Base-by-base conservation (phyloP, 2,329 filamentous ascomycete species). In the Ophiostoma tasmaniense region DNA sequence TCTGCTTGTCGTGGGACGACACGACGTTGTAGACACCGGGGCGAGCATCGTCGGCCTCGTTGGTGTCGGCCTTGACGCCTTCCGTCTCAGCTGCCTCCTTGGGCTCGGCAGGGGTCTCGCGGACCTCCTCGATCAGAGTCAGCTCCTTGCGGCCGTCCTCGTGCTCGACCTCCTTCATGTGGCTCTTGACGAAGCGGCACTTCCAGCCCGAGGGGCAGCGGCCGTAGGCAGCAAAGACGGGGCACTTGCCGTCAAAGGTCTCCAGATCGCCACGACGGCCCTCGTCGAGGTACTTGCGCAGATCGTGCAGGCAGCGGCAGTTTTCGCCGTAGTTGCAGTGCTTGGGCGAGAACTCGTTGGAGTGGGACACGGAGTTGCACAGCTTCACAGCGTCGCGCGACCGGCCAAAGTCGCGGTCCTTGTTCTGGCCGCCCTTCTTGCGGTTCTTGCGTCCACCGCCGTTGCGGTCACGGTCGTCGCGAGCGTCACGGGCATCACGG, bases 191-290 rank as follows among this genome's bases (percentile, higher is more conserved):
- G 76, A 97, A 96, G 28, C 94, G 90, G 77, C 95, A 99, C 77
- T 94, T 96, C 93, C 94, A 99, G 6, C 95, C 95, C 17, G 90
- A 87, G 66, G 86, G 84, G 75, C 95, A 99, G 71, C 83, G 87
- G 14, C 93, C 93, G 72, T 89, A 86, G 20, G 83, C 82, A 73
- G 91, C 89, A 78, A 88, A 97, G 10, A 96, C 85, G 0, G 93
- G 94, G 75, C 95, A 99, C 71, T 89, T 83, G 7, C 91, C 90
- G 59, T 83, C 84, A 74, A 96, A 90, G 0, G 90, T 92, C 5
- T 85, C 84, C 52, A 97, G 82, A 75, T 98, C 92, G 71, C 87
- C 87, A 62, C 92, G 87, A 73, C 94, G 93, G 71, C 93, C 90
- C 69, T 95, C 87, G 39, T 85, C 86, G 66, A 99, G 81, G 76